Conservation (phyloP, 306 rosid species). For the Corylus americana region DNA sequence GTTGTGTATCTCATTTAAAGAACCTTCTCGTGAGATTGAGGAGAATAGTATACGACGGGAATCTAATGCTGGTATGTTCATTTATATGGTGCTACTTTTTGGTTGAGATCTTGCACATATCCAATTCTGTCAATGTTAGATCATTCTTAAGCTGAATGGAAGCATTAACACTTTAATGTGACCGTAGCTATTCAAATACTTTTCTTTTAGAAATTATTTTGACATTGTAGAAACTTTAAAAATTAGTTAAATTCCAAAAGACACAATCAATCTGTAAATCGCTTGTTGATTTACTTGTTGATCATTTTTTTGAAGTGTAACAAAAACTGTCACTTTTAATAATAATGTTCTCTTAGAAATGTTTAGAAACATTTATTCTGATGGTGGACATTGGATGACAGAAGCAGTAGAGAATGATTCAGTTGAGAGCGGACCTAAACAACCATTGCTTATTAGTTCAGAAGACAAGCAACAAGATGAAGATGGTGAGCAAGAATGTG, state of each 20-base stretch:
- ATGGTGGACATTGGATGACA: constrained; percentile 24
- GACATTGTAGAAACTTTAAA: neutral
- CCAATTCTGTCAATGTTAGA: constrained; percentile 3
- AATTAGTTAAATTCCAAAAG: neutral
- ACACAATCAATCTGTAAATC: neutral
- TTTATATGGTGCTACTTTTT: constrained; percentile 22
- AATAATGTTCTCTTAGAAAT: neutral
- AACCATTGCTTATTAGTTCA: constrained; percentile 68
- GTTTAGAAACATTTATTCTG: neutral
- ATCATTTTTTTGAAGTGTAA: neutral
- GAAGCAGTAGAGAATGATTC: constrained; percentile 41
- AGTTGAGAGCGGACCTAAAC: constrained; percentile 71
- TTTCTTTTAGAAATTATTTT: neutral
- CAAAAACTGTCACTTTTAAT: neutral
- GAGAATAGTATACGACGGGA: constrained; percentile 39
- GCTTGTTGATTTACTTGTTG: constrained; percentile 3
- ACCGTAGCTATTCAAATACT: neutral
- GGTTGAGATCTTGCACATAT: constrained; percentile 7
- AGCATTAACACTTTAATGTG: constrained; percentile 15
- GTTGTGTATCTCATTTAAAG: constrained; percentile 83
- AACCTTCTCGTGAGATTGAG: constrained; percentile 67
- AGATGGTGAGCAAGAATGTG: constrained; percentile 73
- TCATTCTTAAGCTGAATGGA: constrained; percentile 1
- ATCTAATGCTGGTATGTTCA: constrained; percentile 63
- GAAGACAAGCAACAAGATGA: constrained; percentile 57